Percentiles rank a stretch among this genome's conserved stretches.
These are phyloP conservation scores for Wickerhamiella cacticola DNA, from an alignment of 805 yeast species.

Conservation along the genomic window DNA sequence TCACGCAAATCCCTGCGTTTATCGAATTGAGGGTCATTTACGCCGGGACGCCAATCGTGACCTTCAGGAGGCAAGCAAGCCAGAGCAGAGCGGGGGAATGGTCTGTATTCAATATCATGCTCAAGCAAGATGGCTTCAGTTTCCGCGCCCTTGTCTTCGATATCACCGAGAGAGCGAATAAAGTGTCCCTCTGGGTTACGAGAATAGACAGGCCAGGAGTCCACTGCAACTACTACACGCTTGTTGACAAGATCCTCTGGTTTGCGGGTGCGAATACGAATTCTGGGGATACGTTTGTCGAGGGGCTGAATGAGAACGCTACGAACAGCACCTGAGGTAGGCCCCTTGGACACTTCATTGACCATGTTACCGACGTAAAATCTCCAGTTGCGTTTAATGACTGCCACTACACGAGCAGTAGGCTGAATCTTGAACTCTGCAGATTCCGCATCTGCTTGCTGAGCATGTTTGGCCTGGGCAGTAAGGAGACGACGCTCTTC, in stretches of 20 bases:
- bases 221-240: conserved; percentile 85
- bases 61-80: conserved; percentile 92
- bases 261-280: conserved; percentile 77
- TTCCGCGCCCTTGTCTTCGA: conserved; percentile 89
- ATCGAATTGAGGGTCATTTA: conserved; percentile 48
- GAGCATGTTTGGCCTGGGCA: conserved; percentile 54
- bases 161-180: conserved; percentile 75
- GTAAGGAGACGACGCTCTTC: conserved; percentile 60
- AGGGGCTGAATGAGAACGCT: conserved; percentile 74
- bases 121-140: conserved; percentile 88
- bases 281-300: conserved; percentile 80
- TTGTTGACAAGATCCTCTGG: conserved; percentile 73
- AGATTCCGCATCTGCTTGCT: conserved; percentile 20
- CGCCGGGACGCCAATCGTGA: conserved; percentile 62
- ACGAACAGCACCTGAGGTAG: conserved; percentile 54
- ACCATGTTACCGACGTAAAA: conserved; percentile 82
- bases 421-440: conserved; percentile 54
- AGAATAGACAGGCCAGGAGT: conserved; percentile 78
- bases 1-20: conserved; percentile 80
- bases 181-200: conserved; percentile 91
- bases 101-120: conserved; percentile 93
- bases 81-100: conserved; percentile 82
- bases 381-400: conserved; percentile 87
- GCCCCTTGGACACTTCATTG: conserved; percentile 54
- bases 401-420: conserved; percentile 86